Base-by-base conservation (phyloP, 2,329 filamentous ascomycete genomes). In the Pestalotiopsis fici region DNA sequence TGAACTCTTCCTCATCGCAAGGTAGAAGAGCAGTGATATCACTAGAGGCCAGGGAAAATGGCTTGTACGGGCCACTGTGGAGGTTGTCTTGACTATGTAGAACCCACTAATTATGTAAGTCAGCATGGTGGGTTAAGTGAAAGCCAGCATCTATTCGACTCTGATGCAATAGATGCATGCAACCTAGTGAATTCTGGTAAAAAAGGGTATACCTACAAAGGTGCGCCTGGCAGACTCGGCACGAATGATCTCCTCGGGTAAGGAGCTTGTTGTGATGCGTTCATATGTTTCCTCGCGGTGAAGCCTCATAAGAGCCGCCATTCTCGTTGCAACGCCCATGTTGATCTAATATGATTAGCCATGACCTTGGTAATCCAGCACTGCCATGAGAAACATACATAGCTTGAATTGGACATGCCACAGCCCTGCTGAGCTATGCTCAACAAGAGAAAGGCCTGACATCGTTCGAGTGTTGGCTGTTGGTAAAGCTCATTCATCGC, bases 341-440 rank as follows among this genome's bases (percentile, higher is more conserved):
- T 87, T 88, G 66, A 87, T 85, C 82, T 88, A 56, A 31, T 1
- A 66, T 78, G 55, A 77, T 74, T 35, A 59, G 23, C 18, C 11
- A 39, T 6, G 13, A 18, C 11, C 39, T 28, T 50, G 25, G 27
- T 0, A 2, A n/a, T 27, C 18, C 7, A 5, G n/a, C 39, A n/a
- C n/a, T 23, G 13, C 18, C 25, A 18, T 21, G 7, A 6, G 4
- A 35, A 6, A 78, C 86, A 72, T 74, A 88, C 86, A 70, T 85
- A 86, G 74, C 87, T 88, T 65, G 79, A 80, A 63, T 86, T 85
- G 54, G 81, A 83, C 69, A 85, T 77, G 0, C 85, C 87, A 64
- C 83, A 87, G 15, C 86, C 86, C 72, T 88, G 87, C 70, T 89
- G 86, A 4, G 87, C 86, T 65, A 89, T 84, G 71, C 86, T 87